Base-by-base conservation (phyloP, 2,329 filamentous ascomycete genomes). In the Paecilomyces variotii region DNA sequence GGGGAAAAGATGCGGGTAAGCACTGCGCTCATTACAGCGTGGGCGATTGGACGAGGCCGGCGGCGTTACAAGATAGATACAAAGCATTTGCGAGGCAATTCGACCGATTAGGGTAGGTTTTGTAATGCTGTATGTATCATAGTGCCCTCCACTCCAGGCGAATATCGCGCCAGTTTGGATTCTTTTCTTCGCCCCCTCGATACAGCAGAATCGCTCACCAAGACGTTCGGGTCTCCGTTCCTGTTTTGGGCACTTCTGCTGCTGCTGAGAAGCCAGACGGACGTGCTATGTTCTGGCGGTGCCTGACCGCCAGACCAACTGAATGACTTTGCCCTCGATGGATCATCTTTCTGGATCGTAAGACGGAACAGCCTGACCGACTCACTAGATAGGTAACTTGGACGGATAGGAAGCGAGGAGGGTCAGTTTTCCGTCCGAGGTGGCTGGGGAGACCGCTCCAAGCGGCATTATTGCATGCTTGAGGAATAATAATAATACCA, bases 181-280 rank as follows among this genome's bases (percentile, higher is more conserved):
- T 14, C n/a, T n/a, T n/a, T 19, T 24, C 19, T 45, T 19, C 39
- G 19, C 19, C 19, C n/a, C n/a, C 19, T 45, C 39, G 39, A 45
- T n/a, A 45, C 39, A 24, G 39, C 14, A 14, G 39, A 10, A 24
- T 45, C 35, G n/a, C 35, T 45, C 35, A 14, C 34, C 35, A 45
- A 39, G 39, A 45, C 4, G 39, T 45, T 45, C n/a, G 39, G 39
- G n/a, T 45, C 9, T 45, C 39, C 5, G 6, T 64, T 60, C 61
- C 61, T 62, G 56, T 58, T 63, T 68, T 65, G 67, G 67, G 67
- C 66, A 69, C 62, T 59, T 63, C 58, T 69, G 67, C 67, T 66
- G 65, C 64, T 63, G 57, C 58, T 64, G 63, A 58, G 63, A 39
- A 11, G 14, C 35, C 35, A 39, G 2, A 19, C 39, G 7, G n/a